Percentiles rank a stretch among this genome's conserved stretches.
Evolutionary conservation across 805 yeast genomes (phyloP).

Genomic region (Saccharomycopsis javanensis): DNA sequence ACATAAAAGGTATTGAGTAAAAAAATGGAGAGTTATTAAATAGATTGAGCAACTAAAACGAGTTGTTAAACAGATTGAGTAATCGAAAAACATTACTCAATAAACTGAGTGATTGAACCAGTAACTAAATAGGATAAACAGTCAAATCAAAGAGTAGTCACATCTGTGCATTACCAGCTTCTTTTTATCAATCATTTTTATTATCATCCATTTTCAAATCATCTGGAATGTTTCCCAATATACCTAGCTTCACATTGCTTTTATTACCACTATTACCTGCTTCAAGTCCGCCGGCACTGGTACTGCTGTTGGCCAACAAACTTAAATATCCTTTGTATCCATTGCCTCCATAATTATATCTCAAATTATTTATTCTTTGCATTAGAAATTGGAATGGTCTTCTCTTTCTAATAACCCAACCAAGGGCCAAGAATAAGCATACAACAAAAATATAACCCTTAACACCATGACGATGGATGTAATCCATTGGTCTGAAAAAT

Average conservation of each 20-base stretch:
- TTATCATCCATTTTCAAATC: background rate
- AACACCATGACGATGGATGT: constrained; percentile 35
- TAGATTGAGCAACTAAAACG: too few species aligned
- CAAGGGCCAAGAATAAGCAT: background rate
- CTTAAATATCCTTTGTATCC: constrained; percentile 1
- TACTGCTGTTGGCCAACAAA: background rate
- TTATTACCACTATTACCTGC: background rate
- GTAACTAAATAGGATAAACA: too few species aligned
- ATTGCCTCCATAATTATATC: background rate
- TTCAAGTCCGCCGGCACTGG: background rate
- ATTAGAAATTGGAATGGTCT: background rate
- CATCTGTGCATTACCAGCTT: background rate
- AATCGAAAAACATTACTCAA: too few species aligned
- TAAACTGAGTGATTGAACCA: too few species aligned
- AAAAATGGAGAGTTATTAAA: too few species aligned
- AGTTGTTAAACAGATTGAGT: too few species aligned
- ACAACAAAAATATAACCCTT: constrained; percentile 30
- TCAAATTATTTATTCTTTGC: background rate
- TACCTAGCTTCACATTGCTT: constrained; percentile 11
- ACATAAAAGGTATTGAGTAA: too few species aligned
- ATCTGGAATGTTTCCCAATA: constrained; percentile 17
- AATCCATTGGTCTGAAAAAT: constrained; percentile 33
- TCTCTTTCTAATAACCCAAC: constrained; percentile 7
- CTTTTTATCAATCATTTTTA: background rate
- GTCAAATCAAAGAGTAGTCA: too few species aligned